Percentiles rank a stretch among this genome's conserved stretches.
Conservation (phyloP, 495 filamentous ascomycete genomes). For the Lasiosphaeria ovina region DNA sequence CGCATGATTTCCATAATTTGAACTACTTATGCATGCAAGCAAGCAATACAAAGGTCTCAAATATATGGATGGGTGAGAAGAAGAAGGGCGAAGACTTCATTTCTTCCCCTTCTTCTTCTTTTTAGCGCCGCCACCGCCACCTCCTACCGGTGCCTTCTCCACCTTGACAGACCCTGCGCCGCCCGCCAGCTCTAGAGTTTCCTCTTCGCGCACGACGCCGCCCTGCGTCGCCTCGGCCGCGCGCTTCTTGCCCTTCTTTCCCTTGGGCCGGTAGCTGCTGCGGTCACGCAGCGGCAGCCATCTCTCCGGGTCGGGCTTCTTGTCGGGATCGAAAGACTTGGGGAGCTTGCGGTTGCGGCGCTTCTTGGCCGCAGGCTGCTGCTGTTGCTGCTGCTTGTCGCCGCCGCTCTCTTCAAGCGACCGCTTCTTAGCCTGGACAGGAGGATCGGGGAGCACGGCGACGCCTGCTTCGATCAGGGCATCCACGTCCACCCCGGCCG, state of each 20-base stretch:
- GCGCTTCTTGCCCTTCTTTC: slow-evolving; percentile 84
- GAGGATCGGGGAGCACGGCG: slow-evolving; percentile 51
- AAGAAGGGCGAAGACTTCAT: slow-evolving; percentile 22
- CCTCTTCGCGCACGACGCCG: slow-evolving; percentile 67
- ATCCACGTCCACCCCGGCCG: slow-evolving; percentile 62
- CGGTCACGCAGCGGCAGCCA: slow-evolving; percentile 91
- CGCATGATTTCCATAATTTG: no score
- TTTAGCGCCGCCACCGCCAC: slow-evolving; percentile 43
- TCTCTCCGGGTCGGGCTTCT: slow-evolving; percentile 80
- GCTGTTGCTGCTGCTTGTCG: slow-evolving; percentile 56
- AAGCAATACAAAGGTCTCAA: no score
- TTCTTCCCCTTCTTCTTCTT: slow-evolving; percentile 79
- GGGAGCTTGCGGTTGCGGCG: slow-evolving; percentile 74
- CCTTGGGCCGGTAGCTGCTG: slow-evolving; percentile 84
- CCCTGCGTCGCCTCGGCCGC: slow-evolving; percentile 80
- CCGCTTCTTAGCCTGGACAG: slow-evolving; percentile 33
- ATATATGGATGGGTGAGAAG: not conserved
- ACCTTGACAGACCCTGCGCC: slow-evolving; percentile 58
- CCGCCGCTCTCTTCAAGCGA: slow-evolving; percentile 39
- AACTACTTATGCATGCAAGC: no score
- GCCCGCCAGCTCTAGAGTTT: slow-evolving; percentile 62
- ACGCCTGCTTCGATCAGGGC: slow-evolving; percentile 78
- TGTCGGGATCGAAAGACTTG: slow-evolving; percentile 71
- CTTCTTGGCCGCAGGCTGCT: slow-evolving; percentile 56
- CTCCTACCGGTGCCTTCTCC: slow-evolving; percentile 45